Base-by-base conservation (phyloP, 2,329 filamentous ascomycete species). In the Fusarium citri region DNA sequence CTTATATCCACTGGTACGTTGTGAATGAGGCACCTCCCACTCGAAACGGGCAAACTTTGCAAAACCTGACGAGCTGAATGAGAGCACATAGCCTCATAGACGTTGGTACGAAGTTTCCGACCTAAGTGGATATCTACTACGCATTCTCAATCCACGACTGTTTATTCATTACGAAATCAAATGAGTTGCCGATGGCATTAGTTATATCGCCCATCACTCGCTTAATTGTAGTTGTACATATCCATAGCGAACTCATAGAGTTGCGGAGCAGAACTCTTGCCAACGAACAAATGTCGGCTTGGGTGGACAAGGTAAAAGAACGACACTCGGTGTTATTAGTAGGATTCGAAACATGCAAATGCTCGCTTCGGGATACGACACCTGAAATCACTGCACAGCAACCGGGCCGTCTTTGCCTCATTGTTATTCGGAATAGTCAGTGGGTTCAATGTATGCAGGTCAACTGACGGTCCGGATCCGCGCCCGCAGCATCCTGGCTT, bases 371-470 rank as follows among this genome's bases (percentile, higher is more conserved):
- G 60, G 28, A 30, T 47, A 31, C 12, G 56, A 31, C 31, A 46
- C 50, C 20, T n/a, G 9, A n/a, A 57, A 45, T 43, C 22, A 43
- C 37, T 65, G 31, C 45, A 50, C 43, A 34, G 45, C 34, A 45
- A 47, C 57, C 67, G 67, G 67, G 55, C 67, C 58, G 55, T 66
- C 43, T 47, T 47, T 47, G 26, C 40, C 47, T 55, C 45, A 43
- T 57, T 43, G 28, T 55, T 50, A 34, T 42, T 42, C 14, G 59
- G 30, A 59, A 59, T 40, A 30, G 40, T 22, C 7, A 28, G 31
- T 20, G 37, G 18, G 26, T 22, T 53, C 16, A 25, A 42, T 28
- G 23, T n/a, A 42, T 53, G 47, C n/a, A 40, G 26, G 42, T 51
- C 56, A 58, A 65, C 41, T 55, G 22, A 54, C 56, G 64, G 56